Conservation (phyloP, 805 yeast species). For the Teunomyces pallodes region DNA sequence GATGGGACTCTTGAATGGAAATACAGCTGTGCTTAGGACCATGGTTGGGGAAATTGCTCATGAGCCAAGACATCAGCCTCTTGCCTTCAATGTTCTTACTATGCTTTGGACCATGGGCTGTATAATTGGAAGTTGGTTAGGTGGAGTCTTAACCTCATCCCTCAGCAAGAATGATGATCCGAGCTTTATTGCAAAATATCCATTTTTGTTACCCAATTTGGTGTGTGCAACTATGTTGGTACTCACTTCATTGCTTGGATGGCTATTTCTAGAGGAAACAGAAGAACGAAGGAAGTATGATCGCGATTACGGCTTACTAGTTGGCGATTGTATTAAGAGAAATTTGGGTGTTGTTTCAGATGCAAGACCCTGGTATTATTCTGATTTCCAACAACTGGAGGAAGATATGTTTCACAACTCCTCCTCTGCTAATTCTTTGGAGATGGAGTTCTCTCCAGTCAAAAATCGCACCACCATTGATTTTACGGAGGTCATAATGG, state of each 20-base stretch:
- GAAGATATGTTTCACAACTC: not conserved
- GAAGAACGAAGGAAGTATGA: slow-evolving; percentile 37
- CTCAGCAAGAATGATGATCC: not conserved
- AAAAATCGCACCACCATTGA: not conserved
- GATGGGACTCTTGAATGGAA: slow-evolving; percentile 61
- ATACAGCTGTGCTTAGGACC: slow-evolving; percentile 63
- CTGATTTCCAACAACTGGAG: not conserved
- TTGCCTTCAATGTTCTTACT: slow-evolving; percentile 62
- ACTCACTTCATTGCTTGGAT: slow-evolving; percentile 35
- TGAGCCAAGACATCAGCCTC: slow-evolving; percentile 56
- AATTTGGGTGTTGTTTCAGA: not conserved
- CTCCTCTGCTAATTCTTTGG: not conserved
- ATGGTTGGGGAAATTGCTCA: slow-evolving; percentile 58
- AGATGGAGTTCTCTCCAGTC: not conserved
- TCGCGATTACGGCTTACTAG: slow-evolving; percentile 44
- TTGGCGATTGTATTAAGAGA: slow-evolving; percentile 38
- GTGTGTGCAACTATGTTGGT: slow-evolving; percentile 40
- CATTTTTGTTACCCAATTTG: slow-evolving; percentile 53
- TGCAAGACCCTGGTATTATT: not conserved
- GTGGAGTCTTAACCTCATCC: slow-evolving; percentile 38
- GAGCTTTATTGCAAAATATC: slow-evolving; percentile 29
- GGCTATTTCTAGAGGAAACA: slow-evolving; percentile 54
- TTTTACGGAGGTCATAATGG: not conserved
- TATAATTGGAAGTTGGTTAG: slow-evolving; percentile 60
- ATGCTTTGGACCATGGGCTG: slow-evolving; percentile 59